Evolutionary conservation across 1,284 basidiomycete genomes (phyloP).

Genomic region (Irpex sp.): DNA sequence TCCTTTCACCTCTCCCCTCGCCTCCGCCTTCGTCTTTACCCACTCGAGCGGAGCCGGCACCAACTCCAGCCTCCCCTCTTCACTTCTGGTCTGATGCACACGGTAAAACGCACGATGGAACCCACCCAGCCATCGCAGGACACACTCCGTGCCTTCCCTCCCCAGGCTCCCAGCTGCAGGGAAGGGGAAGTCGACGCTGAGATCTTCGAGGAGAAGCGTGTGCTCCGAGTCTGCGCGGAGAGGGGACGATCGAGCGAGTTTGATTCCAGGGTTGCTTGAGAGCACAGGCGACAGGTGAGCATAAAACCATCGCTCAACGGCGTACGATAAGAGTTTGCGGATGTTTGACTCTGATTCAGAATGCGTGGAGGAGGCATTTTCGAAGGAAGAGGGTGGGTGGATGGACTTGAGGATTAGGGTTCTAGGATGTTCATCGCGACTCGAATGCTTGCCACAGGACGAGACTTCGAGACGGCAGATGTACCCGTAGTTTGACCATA

Average conservation of each 20-base stretch:
- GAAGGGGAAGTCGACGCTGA: conserved; percentile 11
- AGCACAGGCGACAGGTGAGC: conserved; percentile 5
- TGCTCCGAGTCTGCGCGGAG: conserved; percentile 8
- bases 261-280: neutral
- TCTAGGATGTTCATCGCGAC: neutral
- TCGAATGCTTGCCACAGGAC: neutral
- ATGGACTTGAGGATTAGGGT: conserved; percentile 16
- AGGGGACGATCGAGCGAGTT: conserved; percentile 7
- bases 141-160: conserved; percentile 9
- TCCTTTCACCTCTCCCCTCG: neutral
- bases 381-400: conserved; percentile 11
- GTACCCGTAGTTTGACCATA: conserved; percentile 18
- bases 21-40: neutral
- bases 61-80: neutral
- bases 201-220: conserved; percentile 16
- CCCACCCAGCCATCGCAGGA: conserved; percentile 14
- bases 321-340: conserved; percentile 17
- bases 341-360: conserved; percentile 11
- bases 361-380: neutral
- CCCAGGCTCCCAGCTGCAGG: conserved; percentile 13
- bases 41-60: neutral
- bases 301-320: conserved; percentile 17
- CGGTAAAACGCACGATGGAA: conserved; percentile 14
- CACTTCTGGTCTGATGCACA: neutral
- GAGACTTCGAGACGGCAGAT: conserved; percentile 13